Evolutionary conservation across 257 asterid genomes (phyloP), one percentile per base, ranked within the genome.

Genomic region (Gynochthodes officinalis): DNA sequence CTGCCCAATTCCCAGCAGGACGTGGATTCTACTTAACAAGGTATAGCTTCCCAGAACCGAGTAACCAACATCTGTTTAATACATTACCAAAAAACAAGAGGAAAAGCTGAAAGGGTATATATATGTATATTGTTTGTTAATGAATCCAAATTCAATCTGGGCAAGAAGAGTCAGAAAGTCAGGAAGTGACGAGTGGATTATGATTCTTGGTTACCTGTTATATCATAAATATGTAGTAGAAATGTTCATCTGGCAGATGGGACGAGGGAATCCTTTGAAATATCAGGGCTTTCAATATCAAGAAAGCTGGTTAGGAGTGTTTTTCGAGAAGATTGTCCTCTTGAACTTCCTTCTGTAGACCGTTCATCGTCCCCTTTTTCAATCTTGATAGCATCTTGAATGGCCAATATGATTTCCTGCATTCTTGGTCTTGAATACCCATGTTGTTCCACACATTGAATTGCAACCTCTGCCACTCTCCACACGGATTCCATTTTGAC

Each of bases 301-400:
- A 95, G 98, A 79, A 95, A 92, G 85, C 90, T 92, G 21, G 99
- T 92, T 64, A 95, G 78, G 14, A 95, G 93, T 67, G 99, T 95
- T 76, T 85, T 95, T 59, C 99, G 69, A 8, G 97, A 89, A 57
- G 95, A 88, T 64, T 84, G 96, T n/a, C 88, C 89, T 79, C 76
- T 89, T 55, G 96, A 78, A 72, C 96, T 85, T 69, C 81, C 84
- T 0, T 84, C 83, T 19, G 97, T 81, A 73, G 84, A 84, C 42
- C 82, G 27, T 66, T 89, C 84, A 69, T 89, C 90, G 5, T 86
- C 88, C 49, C 98, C 99, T 77, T 78, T 90, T 84, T 89, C 96
- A 7, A 95, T 95, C 83, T 92, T 95, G 74, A 75, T 76, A 7
- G 98, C 93, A 12, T 92, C 99, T 76, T 92, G 96, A 84, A 90